Evolutionary conservation across 345 rosid genomes (phyloP).

Genomic region (Eucalyptus sp.): DNA sequence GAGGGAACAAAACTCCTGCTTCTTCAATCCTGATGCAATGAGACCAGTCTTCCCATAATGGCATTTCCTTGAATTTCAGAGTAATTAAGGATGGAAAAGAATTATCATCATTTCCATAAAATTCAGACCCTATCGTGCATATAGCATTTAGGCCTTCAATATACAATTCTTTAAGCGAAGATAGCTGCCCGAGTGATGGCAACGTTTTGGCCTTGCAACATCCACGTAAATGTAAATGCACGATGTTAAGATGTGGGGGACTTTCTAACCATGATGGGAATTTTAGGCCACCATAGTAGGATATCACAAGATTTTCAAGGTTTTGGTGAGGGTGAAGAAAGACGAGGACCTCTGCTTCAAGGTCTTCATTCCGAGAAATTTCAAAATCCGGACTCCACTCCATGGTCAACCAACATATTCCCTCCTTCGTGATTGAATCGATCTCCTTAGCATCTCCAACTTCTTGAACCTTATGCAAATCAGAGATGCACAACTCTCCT

Average conservation of each 20-base stretch:
- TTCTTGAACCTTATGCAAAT: background rate
- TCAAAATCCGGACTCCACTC: fast-evolving
- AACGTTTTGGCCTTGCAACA: background rate
- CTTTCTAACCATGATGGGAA: background rate
- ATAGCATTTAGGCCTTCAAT: background rate
- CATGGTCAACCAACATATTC: background rate
- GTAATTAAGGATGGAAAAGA: background rate
- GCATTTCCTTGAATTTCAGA: background rate
- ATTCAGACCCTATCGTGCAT: background rate
- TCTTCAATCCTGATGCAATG: fast-evolving
- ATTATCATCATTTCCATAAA: background rate
- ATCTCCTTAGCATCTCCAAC: fast-evolving
- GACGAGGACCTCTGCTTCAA: background rate
- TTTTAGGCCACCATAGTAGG: background rate
- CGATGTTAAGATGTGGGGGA: fast-evolving
- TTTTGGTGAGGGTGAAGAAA: background rate
- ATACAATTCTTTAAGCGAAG: background rate
- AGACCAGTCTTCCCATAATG: background rate
- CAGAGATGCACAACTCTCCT: background rate
- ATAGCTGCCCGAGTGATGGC: background rate
- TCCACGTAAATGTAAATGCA: background rate
- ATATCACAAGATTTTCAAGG: fast-evolving
- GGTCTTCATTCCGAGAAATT: fast-evolving
- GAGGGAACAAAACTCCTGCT: background rate
- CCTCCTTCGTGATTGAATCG: fast-evolving